Evolutionary conservation across 2,329 filamentous ascomycete genomes (phyloP).

Genomic region (Fusarium oxysporum): DNA sequence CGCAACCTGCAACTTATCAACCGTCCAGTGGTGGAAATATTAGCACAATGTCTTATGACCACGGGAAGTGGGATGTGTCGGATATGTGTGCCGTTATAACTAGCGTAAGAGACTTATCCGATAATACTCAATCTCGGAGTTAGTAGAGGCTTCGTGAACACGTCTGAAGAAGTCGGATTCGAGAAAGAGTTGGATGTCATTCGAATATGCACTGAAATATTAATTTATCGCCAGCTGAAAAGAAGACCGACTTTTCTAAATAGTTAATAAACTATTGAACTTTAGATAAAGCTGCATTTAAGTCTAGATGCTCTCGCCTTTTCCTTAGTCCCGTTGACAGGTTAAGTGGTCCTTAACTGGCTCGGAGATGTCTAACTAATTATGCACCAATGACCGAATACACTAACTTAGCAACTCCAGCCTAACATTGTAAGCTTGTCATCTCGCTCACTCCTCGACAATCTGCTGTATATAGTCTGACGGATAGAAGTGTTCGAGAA

Average conservation of each 20-base stretch:
- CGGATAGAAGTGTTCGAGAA: not conserved
- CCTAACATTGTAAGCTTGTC: not conserved
- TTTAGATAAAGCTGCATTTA: not conserved
- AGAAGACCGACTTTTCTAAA: fast-evolving
- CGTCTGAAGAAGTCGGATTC: fast-evolving
- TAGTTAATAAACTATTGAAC: not conserved
- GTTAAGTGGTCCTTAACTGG: not conserved
- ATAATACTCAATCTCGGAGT: not conserved
- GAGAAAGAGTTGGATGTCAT: fast-evolving
- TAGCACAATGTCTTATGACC: not conserved
- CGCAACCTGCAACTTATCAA: not conserved
- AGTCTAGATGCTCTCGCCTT: not conserved
- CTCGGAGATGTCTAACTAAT: not conserved
- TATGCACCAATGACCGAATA: not conserved
- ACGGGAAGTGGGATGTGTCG: not conserved
- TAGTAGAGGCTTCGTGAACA: too few relatives aligned
- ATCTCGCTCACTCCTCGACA: not conserved
- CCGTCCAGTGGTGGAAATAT: not conserved
- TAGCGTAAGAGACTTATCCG: not conserved
- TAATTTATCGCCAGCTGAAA: not conserved
- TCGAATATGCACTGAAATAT: too few relatives aligned
- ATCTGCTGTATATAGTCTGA: not conserved
- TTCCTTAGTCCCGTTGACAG: not conserved
- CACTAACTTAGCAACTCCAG: not conserved
- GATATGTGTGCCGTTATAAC: not conserved